Conservation (phyloP, 306 rosid species). For the Albizia julibrissin region DNA sequence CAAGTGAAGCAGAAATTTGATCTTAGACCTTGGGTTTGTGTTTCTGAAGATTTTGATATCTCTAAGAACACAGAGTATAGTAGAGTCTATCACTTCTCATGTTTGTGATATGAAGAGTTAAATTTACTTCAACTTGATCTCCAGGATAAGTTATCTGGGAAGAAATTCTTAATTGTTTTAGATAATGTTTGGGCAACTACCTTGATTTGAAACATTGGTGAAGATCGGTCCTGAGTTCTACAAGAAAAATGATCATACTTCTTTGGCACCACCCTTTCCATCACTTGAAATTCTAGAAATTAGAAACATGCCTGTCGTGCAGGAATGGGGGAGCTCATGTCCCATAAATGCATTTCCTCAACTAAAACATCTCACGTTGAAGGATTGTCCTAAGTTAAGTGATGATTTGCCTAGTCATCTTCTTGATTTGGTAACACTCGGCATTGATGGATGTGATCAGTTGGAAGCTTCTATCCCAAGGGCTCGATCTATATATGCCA, state of each 20-base stretch:
- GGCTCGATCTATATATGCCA: background rate
- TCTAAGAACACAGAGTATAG: background rate
- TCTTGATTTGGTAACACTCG: background rate
- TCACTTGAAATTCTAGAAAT: background rate
- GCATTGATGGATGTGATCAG: background rate
- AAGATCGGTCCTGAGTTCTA: background rate
- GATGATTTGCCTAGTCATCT: background rate
- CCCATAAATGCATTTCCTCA: background rate
- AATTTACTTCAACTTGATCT: conserved; percentile 12
- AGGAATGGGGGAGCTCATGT: background rate
- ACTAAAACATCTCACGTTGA: background rate
- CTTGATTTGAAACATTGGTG: background rate
- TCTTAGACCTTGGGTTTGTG: conserved; percentile 20
- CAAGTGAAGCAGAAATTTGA: background rate
- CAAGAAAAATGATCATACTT: background rate
- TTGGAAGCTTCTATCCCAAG: background rate
- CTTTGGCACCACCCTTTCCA: background rate
- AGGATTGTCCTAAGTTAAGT: background rate
- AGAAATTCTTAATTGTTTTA: conserved; percentile 16
- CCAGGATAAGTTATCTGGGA: background rate
- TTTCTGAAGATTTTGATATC: conserved; percentile 10
- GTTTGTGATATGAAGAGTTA: background rate
- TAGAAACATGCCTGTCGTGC: background rate
- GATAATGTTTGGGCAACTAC: conserved; percentile 19
- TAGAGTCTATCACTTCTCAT: background rate